phyloP scores from a whole-genome alignment of 2,329 filamentous ascomycete genomes.

The Aulographum hederae region DNA sequence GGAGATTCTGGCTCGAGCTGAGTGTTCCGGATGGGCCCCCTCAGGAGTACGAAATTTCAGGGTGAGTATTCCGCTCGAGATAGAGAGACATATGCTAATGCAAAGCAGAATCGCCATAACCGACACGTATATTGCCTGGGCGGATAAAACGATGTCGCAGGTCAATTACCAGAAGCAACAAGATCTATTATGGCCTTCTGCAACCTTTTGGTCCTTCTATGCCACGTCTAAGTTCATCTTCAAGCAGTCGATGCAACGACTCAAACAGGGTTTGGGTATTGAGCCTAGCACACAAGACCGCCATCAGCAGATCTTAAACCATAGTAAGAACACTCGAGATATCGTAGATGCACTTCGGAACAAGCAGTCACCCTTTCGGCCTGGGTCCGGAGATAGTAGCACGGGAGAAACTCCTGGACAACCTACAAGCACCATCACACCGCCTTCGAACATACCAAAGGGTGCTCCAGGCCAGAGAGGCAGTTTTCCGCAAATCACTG shows the following conservation, averaged over 20 bases:
- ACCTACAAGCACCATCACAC: background rate
- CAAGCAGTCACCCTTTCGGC: background rate
- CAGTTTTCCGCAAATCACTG: too few species aligned
- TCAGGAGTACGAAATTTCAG: conserved; percentile 27
- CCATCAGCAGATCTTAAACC: too few species aligned
- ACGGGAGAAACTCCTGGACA: background rate
- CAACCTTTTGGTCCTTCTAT: conserved; percentile 16
- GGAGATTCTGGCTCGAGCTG: conserved; percentile 29
- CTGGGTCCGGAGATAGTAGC: background rate
- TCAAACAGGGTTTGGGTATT: conserved; percentile 18
- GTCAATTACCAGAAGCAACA: conserved; percentile 21
- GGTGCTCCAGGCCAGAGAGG: background rate
- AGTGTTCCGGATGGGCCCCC: conserved; percentile 29
- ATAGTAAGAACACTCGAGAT: too few species aligned
- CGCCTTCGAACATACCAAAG: background rate
- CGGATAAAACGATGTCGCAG: conserved; percentile 17
- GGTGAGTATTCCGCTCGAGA: conserved; percentile 9
- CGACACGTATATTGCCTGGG: conserved; percentile 21
- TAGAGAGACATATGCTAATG: background rate
- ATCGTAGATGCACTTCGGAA: too few species aligned
- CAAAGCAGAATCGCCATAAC: conserved; percentile 16
- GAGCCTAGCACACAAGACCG: background rate
- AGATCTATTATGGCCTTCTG: conserved; percentile 18
- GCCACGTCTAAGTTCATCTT: conserved; percentile 15
- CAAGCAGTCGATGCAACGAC: conserved; percentile 15